These are phyloP conservation scores for Pseudocercospora fuligena DNA, from an alignment of 2,329 filamentous ascomycete genomes.

Conservation along the genomic window DNA sequence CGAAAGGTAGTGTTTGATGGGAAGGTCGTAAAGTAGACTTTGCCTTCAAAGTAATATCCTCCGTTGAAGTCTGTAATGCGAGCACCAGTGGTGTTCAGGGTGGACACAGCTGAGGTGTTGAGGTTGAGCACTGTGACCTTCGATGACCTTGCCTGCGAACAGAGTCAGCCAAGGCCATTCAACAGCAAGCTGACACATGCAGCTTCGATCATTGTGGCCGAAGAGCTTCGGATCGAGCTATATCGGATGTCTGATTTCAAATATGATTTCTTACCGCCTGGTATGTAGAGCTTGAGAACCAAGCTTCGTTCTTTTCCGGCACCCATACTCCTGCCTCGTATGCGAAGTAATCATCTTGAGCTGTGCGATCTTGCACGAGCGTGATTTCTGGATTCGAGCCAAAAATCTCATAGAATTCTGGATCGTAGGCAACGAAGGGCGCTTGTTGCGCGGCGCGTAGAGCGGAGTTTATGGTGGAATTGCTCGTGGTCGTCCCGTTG, in stretches of 20 bases:
- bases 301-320: neutral
- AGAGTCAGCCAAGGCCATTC: too few species aligned
- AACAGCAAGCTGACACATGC: too few species aligned
- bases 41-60: constrained; percentile 9
- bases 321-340: constrained; percentile 1
- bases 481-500: too few species aligned
- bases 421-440: too few species aligned
- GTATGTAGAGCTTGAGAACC: neutral
- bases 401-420: neutral
- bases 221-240: too few species aligned
- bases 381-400: neutral
- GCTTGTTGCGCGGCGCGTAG: too few species aligned
- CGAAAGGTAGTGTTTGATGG: neutral
- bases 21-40: constrained; percentile 6
- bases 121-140: too few species aligned
- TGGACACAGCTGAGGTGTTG: neutral
- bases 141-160: too few species aligned
- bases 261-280: neutral
- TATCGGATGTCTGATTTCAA: too few species aligned
- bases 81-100: neutral
- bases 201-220: too few species aligned
- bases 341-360: neutral
- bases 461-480: too few species aligned
- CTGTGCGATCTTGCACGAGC: constrained; percentile 1
- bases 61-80: neutral